Conservation (phyloP, 2,329 filamentous ascomycete species). For the Penicillium sclerotiorum region DNA sequence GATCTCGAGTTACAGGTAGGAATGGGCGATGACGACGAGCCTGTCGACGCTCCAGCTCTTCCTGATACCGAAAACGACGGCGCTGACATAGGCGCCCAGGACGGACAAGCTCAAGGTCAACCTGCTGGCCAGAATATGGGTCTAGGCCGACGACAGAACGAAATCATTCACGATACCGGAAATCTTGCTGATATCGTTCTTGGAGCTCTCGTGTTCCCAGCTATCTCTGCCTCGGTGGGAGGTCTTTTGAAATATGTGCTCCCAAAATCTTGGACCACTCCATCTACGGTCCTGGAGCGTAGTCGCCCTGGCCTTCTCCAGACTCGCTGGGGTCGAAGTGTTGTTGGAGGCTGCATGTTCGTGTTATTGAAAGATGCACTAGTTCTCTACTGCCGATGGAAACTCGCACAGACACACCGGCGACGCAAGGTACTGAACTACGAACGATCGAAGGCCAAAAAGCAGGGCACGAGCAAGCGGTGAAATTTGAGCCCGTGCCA, state of each 20-base stretch:
- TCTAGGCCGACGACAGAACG: slow-evolving; percentile 46
- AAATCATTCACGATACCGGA: slow-evolving; percentile 56
- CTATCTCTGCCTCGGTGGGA: slow-evolving; percentile 76
- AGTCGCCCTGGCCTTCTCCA: slow-evolving; percentile 70
- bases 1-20: slow-evolving; percentile 56
- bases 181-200: slow-evolving; percentile 63
- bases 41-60: slow-evolving; percentile 30
- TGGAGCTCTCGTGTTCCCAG: slow-evolving; percentile 77
- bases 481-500: slow-evolving; percentile 5
- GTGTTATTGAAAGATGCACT: slow-evolving; percentile 76
- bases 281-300: slow-evolving; percentile 39
- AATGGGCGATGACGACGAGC: slow-evolving; percentile 49
- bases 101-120: slow-evolving; percentile 26
- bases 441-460: slow-evolving; percentile 39
- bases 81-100: slow-evolving; percentile 32
- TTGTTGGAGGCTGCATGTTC: slow-evolving; percentile 86
- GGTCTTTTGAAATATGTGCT: slow-evolving; percentile 70
- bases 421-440: slow-evolving; percentile 52
- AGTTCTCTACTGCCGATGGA: slow-evolving; percentile 60
- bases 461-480: slow-evolving; percentile 31
- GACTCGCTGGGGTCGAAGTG: slow-evolving; percentile 82
- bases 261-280: slow-evolving; percentile 67
- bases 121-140: slow-evolving; percentile 28
- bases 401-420: slow-evolving; percentile 50
- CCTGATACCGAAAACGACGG: slow-evolving; percentile 25